These are phyloP conservation scores for Lycium barbarum DNA, from an alignment of 257 asterid species.

Conservation along the genomic window DNA sequence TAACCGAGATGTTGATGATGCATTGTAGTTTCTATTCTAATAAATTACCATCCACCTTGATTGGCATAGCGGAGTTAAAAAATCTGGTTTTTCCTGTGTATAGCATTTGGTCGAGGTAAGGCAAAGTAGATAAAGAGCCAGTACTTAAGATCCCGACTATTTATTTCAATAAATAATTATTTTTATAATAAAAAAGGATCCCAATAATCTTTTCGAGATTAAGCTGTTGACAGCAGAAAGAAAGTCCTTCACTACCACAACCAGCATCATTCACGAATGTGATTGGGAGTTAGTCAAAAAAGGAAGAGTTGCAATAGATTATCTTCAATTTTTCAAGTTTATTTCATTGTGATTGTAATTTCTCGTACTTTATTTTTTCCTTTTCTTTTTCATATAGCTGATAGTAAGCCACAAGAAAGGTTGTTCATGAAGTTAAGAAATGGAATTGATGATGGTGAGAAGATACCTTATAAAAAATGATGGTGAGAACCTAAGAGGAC, in stretches of 20 bases:
- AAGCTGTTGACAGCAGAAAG: not conserved
- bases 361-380: not conserved
- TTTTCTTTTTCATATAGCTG: not conserved
- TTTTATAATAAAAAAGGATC: not conserved
- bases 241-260: not conserved
- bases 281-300: not conserved
- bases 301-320: conserved; percentile 15
- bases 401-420: conserved; percentile 6
- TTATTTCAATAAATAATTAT: not conserved
- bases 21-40: not conserved
- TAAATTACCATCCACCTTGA: not conserved
- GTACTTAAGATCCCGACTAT: not conserved
- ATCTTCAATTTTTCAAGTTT: not conserved
- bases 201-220: conserved; percentile 12
- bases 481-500: not conserved
- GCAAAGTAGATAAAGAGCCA: not conserved
- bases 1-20: conserved; percentile 14
- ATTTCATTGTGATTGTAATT: not conserved
- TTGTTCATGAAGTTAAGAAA: conserved; percentile 19
- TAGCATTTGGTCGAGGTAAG: conserved; percentile 1
- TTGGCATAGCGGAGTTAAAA: not conserved
- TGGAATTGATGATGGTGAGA: conserved; percentile 14
- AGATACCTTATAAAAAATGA: not conserved
- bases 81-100: conserved; percentile 1
- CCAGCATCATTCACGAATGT: not conserved